Conservation (phyloP, 2,329 filamentous ascomycete genomes). For the Lachnellula hyalina region DNA sequence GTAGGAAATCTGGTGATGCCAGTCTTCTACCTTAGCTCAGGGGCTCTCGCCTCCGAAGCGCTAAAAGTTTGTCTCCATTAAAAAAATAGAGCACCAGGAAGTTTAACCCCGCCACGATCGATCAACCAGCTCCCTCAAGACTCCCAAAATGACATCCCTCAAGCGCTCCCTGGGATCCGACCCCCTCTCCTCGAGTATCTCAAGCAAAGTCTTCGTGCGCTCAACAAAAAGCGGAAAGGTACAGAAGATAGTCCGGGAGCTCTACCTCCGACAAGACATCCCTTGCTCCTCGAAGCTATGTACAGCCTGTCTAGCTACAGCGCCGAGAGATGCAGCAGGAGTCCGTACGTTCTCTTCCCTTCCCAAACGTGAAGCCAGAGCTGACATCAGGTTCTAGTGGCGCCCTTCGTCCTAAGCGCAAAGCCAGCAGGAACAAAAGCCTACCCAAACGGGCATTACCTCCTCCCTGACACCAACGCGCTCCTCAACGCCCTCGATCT, state of each 20-base stretch:
- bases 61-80: no score
- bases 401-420: constrained; percentile 83
- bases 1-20: no score
- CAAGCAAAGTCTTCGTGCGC: constrained; percentile 92
- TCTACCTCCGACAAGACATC: constrained; percentile 94
- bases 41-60: no score
- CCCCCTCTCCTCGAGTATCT: constrained; percentile 65
- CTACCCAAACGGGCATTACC: constrained; percentile 85
- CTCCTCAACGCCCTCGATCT: constrained; percentile 94
- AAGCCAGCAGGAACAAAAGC: constrained; percentile 76
- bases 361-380: not conserved
- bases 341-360: constrained; percentile 49
- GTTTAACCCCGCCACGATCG: constrained; percentile 4
- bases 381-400: constrained; percentile 43
- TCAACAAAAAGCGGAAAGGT: constrained; percentile 96
- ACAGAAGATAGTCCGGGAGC: constrained; percentile 95
- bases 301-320: constrained; percentile 64
- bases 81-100: no score
- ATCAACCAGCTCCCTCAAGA: not conserved
- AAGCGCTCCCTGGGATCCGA: constrained; percentile 52
- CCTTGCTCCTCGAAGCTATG: constrained; percentile 94
- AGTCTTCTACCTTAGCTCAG: no score
- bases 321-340: constrained; percentile 74
- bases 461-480: constrained; percentile 94
- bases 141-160: constrained; percentile 54